These are phyloP conservation scores for Leccinum pellstonianum DNA, from an alignment of 768 basidiomycete species.

Conservation along the genomic window DNA sequence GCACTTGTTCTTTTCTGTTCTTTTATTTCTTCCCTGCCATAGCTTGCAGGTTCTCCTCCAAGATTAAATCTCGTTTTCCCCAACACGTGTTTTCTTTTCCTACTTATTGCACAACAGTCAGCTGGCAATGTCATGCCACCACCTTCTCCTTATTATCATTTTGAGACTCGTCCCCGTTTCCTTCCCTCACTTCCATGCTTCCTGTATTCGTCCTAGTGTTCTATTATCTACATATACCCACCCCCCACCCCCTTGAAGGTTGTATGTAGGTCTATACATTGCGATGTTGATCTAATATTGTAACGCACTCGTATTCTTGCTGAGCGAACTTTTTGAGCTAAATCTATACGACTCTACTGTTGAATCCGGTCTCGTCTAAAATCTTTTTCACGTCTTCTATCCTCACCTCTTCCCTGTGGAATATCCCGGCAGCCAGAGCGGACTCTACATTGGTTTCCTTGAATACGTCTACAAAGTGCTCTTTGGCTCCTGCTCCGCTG, in stretches of 20 bases:
- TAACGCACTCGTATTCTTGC: conserved; percentile 23
- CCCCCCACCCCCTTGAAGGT: conserved; percentile 20
- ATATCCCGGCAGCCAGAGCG: conserved; percentile 94
- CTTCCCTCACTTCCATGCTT: conserved; percentile 17
- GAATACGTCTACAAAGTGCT: conserved; percentile 91
- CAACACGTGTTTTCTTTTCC: not conserved
- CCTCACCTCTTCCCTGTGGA: conserved; percentile 85
- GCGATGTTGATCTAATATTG: conserved; percentile 32
- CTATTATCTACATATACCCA: conserved; percentile 35
- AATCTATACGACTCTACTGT: conserved; percentile 38
- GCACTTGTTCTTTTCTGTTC: not conserved
- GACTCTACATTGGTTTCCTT: conserved; percentile 78
- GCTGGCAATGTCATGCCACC: conserved; percentile 5
- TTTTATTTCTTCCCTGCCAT: conserved; percentile 6
- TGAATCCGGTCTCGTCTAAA: conserved; percentile 47
- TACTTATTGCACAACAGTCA: not conserved
- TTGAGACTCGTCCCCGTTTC: conserved; percentile 11
- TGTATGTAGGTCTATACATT: conserved; percentile 35
- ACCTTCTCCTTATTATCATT: conserved; percentile 3
- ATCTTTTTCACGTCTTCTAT: conserved; percentile 78
- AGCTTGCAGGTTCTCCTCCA: conserved; percentile 9
- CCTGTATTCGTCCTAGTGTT: conserved; percentile 33
- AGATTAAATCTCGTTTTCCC: conserved; percentile 4
- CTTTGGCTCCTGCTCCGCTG: conserved; percentile 82
- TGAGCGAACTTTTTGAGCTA: not conserved